Evolutionary conservation across 345 rosid species (phyloP).

Genomic region (Hevea brasiliensis): DNA sequence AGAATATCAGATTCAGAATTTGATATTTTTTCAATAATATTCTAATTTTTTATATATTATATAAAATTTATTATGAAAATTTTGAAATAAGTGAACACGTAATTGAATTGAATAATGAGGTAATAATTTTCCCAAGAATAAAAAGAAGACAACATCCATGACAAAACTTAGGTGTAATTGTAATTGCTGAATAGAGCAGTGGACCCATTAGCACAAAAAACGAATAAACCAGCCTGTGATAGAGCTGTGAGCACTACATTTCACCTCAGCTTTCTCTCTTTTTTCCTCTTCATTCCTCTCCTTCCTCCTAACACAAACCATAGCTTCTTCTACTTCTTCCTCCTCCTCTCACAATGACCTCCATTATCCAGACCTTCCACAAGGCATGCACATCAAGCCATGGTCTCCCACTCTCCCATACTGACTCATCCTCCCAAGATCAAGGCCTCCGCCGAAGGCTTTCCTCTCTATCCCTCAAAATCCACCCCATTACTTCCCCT

Average conservation of each 20-base stretch:
- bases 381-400: slow-evolving; percentile 47
- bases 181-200: too few species aligned
- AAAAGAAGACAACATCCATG: too few species aligned
- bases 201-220: background rate
- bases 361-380: slow-evolving; percentile 57
- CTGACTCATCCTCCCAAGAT: slow-evolving; percentile 8
- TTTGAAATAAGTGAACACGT: too few species aligned
- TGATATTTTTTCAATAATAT: too few species aligned
- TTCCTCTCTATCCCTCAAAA: slow-evolving; percentile 67
- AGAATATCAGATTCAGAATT: too few species aligned
- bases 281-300: slow-evolving; percentile 12
- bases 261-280: slow-evolving; percentile 22
- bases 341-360: slow-evolving; percentile 47
- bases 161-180: too few species aligned
- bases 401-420: slow-evolving; percentile 34
- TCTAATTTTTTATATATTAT: too few species aligned
- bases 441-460: slow-evolving; percentile 59
- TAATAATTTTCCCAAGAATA: too few species aligned
- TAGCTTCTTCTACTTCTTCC: background rate
- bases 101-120: too few species aligned
- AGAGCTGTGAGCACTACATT: slow-evolving; percentile 48
- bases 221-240: slow-evolving; percentile 57
- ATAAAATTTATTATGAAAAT: too few species aligned
- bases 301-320: background rate
- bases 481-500: slow-evolving; percentile 41